Percentiles rank a stretch among this genome's conserved stretches.
phyloP scores from a whole-genome alignment of 164 flowering plant species.

The Chimonanthus salicifolius region DNA sequence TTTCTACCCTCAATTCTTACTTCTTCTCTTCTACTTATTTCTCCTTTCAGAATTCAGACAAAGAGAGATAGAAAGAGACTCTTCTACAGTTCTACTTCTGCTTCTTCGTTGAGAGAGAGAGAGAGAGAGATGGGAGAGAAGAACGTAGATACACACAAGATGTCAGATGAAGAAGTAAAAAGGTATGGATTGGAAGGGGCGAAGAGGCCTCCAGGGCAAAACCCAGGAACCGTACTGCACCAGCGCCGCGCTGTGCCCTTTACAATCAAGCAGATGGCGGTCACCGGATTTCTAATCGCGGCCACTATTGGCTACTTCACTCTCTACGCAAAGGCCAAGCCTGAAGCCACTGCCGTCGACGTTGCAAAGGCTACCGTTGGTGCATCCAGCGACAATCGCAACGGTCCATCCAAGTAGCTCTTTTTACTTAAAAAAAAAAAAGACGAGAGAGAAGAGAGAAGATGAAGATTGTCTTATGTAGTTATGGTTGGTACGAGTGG shows the following conservation, averaged over 20 bases:
- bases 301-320: constrained; percentile 14
- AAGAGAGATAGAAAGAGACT: too few relatives aligned
- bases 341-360: constrained; percentile 7
- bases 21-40: too few relatives aligned
- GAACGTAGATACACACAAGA: constrained; percentile 8
- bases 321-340: constrained; percentile 15
- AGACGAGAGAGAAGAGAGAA: too few relatives aligned
- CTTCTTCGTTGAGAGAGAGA: background rate
- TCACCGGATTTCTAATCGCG: constrained; percentile 5
- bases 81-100: background rate
- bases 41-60: too few relatives aligned
- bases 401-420: background rate
- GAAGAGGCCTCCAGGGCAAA: constrained; percentile 9
- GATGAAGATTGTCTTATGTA: too few relatives aligned
- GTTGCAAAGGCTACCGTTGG: constrained; percentile 13
- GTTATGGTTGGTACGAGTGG: too few relatives aligned
- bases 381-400: background rate
- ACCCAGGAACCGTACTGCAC: constrained; percentile 15
- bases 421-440: too few relatives aligned
- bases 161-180: background rate
- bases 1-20: too few relatives aligned
- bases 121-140: background rate
- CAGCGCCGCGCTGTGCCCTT: constrained; percentile 15
- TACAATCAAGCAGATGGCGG: constrained; percentile 6
- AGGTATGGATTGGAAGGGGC: constrained; percentile 7